Evolutionary conservation across 352 stramenopile species (phyloP).

Genomic region (Ochromonadaceae sp.): DNA sequence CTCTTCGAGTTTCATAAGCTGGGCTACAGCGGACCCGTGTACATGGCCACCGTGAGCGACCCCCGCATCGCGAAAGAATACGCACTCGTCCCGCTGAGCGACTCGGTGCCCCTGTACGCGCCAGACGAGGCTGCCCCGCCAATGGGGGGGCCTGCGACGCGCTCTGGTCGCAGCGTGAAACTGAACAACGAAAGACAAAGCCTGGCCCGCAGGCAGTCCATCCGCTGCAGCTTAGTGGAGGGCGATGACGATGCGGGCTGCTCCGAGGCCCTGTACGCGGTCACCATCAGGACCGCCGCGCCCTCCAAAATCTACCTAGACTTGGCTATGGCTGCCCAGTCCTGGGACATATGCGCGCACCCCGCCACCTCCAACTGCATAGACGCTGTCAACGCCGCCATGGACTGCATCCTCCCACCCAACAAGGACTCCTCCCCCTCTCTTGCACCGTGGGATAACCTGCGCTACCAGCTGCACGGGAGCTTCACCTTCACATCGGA

Average conservation of each 20-base stretch:
- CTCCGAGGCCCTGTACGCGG: background rate
- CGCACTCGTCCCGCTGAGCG: background rate
- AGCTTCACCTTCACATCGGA: background rate
- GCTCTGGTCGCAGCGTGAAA: too few relatives aligned
- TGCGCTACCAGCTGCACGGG: conserved; percentile 1
- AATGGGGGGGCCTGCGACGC: too few relatives aligned
- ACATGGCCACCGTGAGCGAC: background rate
- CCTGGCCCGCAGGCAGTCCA: too few relatives aligned
- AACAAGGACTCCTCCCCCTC: background rate
- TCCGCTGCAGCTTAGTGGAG: too few relatives aligned
- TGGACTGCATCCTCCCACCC: background rate
- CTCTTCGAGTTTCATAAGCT: background rate
- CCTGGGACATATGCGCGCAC: background rate
- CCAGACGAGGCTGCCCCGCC: background rate
- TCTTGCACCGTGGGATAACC: background rate
- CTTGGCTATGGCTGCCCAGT: background rate
- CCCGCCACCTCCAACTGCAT: background rate
- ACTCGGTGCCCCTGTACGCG: background rate
- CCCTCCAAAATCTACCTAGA: conserved; percentile 11
- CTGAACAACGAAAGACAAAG: too few relatives aligned
- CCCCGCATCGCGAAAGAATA: background rate
- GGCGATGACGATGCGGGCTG: too few relatives aligned
- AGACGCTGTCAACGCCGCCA: background rate
- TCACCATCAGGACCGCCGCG: background rate
- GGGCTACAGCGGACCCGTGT: background rate